These are phyloP conservation scores for Daldinia sp. DNA, from an alignment of 2,329 filamentous ascomycete genomes.

Conservation along the genomic window DNA sequence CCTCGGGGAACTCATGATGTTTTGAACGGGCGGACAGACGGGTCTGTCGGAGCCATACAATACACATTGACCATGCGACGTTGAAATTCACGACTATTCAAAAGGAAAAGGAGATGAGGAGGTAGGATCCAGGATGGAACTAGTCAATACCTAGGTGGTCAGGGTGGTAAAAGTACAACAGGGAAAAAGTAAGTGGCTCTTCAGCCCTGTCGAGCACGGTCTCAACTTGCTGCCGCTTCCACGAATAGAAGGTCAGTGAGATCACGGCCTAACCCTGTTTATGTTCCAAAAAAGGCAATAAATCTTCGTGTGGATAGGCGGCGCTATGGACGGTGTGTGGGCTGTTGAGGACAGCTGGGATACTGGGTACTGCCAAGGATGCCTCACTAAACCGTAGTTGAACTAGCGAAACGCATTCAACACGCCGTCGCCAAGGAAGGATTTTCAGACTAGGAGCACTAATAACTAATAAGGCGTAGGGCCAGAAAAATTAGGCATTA, in stretches of 20 bases:
- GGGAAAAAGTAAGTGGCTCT: slow-evolving; percentile 17
- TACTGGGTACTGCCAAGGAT: slow-evolving; percentile 1
- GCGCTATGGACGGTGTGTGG: too few species aligned
- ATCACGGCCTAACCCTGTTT: slow-evolving; percentile 2
- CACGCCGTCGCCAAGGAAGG: slow-evolving; percentile 16
- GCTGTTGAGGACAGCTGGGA: not conserved
- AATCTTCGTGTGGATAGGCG: slow-evolving; percentile 26
- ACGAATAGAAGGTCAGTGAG: slow-evolving; percentile 22
- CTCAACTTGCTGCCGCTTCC: not conserved
- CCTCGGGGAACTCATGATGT: slow-evolving; percentile 26
- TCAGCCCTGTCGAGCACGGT: slow-evolving; percentile 27
- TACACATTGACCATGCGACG: slow-evolving; percentile 1
- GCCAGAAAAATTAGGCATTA: not conserved
- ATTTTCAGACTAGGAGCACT: slow-evolving; percentile 6
- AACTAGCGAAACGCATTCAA: slow-evolving; percentile 7
- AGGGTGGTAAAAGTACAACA: too few species aligned
- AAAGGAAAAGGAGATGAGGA: slow-evolving; percentile 7
- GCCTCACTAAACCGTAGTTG: slow-evolving; percentile 13
- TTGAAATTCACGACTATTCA: slow-evolving; percentile 1
- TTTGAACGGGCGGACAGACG: slow-evolving; percentile 2
- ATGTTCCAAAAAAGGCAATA: slow-evolving; percentile 18
- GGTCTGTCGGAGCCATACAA: slow-evolving; percentile 11
- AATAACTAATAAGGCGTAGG: slow-evolving; percentile 5
- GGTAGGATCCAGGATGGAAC: slow-evolving; percentile 29
- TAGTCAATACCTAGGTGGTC: not conserved